Evolutionary conservation across 1,284 basidiomycete species (phyloP).

Genomic region (Omphalotus olearius): DNA sequence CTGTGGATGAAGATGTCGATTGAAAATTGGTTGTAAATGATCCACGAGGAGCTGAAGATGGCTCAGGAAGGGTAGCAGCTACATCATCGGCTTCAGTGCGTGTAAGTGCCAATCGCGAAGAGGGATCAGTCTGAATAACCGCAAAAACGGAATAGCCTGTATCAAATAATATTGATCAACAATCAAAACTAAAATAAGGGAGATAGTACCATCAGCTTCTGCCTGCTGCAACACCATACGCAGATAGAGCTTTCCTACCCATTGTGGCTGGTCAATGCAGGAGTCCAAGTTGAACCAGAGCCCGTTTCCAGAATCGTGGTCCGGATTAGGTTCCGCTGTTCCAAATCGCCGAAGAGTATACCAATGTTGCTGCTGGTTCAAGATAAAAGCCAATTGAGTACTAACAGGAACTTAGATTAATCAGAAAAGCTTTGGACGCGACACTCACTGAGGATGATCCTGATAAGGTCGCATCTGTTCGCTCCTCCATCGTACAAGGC

Average conservation of each 20-base stretch:
- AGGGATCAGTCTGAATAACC: constrained; percentile 54
- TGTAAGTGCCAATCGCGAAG: constrained; percentile 44
- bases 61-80: constrained; percentile 55
- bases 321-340: constrained; percentile 33
- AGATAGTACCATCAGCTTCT: constrained; percentile 64
- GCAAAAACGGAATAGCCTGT: constrained; percentile 89
- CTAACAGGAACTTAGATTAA: constrained; percentile 33
- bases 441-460: constrained; percentile 69
- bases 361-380: constrained; percentile 89
- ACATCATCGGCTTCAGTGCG: constrained; percentile 64
- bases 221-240: constrained; percentile 86
- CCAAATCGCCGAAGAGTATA: constrained; percentile 85
- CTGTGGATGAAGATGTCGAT: not conserved
- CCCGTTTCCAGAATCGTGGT: constrained; percentile 45
- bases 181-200: not conserved
- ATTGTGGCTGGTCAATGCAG: constrained; percentile 66
- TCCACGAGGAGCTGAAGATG: constrained; percentile 13
- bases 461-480: constrained; percentile 79
- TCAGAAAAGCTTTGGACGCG: constrained; percentile 5
- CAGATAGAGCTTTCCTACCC: constrained; percentile 82
- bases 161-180: not conserved
- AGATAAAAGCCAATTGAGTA: constrained; percentile 81
- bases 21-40: not conserved
- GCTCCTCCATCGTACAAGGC: constrained; percentile 80
- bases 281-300: constrained; percentile 95